Evolutionary conservation across 257 asterid species (phyloP), one percentile per base, ranked within the genome.

Genomic region (Euphrasia confusa): DNA sequence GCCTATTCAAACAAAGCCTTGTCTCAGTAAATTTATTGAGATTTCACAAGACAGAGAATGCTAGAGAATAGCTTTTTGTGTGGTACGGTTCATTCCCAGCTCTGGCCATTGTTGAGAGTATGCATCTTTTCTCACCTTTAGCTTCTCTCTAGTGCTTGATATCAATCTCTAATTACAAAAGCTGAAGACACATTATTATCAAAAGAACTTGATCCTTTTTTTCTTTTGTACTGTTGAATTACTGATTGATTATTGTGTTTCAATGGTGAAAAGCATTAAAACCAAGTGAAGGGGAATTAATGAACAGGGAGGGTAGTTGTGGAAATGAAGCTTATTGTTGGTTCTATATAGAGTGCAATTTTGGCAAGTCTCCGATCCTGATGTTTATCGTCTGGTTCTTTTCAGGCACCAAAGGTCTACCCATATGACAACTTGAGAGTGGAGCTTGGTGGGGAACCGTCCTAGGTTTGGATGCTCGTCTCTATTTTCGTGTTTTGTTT

Each of bases 371-470:
- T 35, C 65, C 47, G 7, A 54, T 57, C 54, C 55, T 59, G n/a
- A 60, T 32, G 59, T 33, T 57, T 5, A 24, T 45, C 2, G 35
- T 4, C 48, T 60, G 39, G 7, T 28, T 66, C 4, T 58, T 44
- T 24, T n/a, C 77, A 76, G 84, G 53, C 89, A 12, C 94, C 92
- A 1, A 87, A 83, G 78, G 87, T 89, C 52, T 87, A 63, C 68
- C 95, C 95, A 14, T 89, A 81, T 13, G 97, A 87, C 82, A 84
- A 90, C 79, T 68, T 90, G 54, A 80, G 84, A 74, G 85, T 72
- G 48, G 97, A 87, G 90, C 97, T 90, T 49, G 96, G 97, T 60
- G 97, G 81, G 69, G 95, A 89, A 67, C 83, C 95, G 14, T 80
- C 95, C 14, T 80, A 81, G 57, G 42, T 15, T 26, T 15, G 24